These are phyloP conservation scores for Boletus barrowsii DNA, from an alignment of 768 basidiomycete species.

Conservation along the genomic window DNA sequence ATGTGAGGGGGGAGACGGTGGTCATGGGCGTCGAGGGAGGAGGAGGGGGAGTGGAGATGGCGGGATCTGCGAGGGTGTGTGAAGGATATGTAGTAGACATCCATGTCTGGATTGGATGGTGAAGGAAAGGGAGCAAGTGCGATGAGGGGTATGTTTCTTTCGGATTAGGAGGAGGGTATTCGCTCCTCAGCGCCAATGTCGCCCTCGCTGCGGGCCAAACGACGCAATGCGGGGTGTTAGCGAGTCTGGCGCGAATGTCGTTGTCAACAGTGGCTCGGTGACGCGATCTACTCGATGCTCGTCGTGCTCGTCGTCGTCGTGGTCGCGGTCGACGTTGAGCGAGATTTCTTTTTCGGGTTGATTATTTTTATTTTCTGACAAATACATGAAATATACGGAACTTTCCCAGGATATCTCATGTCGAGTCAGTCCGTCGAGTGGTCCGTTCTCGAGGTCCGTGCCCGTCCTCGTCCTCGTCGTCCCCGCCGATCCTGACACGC, in stretches of 20 bases:
- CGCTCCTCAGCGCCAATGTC: slow-evolving; percentile 20
- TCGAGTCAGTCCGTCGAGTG: slow-evolving; percentile 13
- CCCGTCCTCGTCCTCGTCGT: background rate
- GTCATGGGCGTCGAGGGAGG: slow-evolving; percentile 62
- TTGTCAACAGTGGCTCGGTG: slow-evolving; percentile 6
- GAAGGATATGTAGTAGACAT: slow-evolving; percentile 94
- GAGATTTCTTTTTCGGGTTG: slow-evolving; percentile 22
- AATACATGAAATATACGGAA: background rate
- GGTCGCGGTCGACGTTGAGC: slow-evolving; percentile 19
- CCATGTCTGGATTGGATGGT: slow-evolving; percentile 49
- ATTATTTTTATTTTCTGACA: slow-evolving; percentile 1
- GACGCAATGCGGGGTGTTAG: background rate
- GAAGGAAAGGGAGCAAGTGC: background rate
- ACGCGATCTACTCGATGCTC: slow-evolving; percentile 19
- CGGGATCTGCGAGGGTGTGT: slow-evolving; percentile 83
- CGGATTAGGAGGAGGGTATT: slow-evolving; percentile 29
- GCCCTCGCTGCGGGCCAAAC: slow-evolving; percentile 1
- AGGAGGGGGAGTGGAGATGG: slow-evolving; percentile 54
- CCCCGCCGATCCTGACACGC: slow-evolving; percentile 5
- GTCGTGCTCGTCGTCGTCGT: slow-evolving; percentile 15
- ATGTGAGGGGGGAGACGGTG: slow-evolving; percentile 44
- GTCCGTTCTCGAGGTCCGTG: slow-evolving; percentile 27
- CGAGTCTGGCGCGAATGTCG: slow-evolving; percentile 2
- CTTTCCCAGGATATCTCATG: background rate
- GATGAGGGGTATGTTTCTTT: slow-evolving; percentile 18